Conservation (phyloP, 1,284 basidiomycete genomes). For the Malassezia cuniculi region DNA sequence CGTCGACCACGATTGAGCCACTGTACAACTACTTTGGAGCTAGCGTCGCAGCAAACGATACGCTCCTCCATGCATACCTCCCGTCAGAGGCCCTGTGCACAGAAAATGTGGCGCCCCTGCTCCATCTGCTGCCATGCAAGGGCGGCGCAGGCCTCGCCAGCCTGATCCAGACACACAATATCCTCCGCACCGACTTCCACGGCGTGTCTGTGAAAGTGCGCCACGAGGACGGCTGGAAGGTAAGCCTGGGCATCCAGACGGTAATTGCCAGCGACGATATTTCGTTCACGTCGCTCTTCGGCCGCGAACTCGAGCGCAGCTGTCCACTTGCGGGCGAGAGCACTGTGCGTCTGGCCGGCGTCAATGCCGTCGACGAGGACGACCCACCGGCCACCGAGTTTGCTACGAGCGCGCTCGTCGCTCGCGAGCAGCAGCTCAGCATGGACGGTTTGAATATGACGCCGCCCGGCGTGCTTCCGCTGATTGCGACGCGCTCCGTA, state of each 20-base stretch:
- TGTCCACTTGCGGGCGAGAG: slow-evolving; percentile 26
- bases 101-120: slow-evolving; percentile 88
- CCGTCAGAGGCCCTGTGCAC: slow-evolving; percentile 54
- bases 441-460: not conserved
- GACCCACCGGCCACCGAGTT: slow-evolving; percentile 8
- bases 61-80: slow-evolving; percentile 20
- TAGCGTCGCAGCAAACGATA: not conserved
- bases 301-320: slow-evolving; percentile 6
- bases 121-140: slow-evolving; percentile 87
- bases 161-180: slow-evolving; percentile 68
- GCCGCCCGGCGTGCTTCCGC: not conserved
- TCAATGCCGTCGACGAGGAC: slow-evolving; percentile 12
- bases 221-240: slow-evolving; percentile 48
- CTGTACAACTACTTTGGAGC: slow-evolving; percentile 10
- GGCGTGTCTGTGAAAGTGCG: slow-evolving; percentile 59
- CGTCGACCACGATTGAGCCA: slow-evolving; percentile 20
- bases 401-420: not conserved
- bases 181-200: slow-evolving; percentile 80
- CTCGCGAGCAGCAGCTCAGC: not conserved
- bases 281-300: slow-evolving; percentile 22
- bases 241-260: slow-evolving; percentile 65
- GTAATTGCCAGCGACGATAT: slow-evolving; percentile 53
- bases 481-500: slow-evolving; percentile 61
- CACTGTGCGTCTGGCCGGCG: slow-evolving; percentile 10
- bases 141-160: slow-evolving; percentile 67